Evolutionary conservation across 805 yeast genomes (phyloP).

Genomic region (Monosporozyma siamensis): DNA sequence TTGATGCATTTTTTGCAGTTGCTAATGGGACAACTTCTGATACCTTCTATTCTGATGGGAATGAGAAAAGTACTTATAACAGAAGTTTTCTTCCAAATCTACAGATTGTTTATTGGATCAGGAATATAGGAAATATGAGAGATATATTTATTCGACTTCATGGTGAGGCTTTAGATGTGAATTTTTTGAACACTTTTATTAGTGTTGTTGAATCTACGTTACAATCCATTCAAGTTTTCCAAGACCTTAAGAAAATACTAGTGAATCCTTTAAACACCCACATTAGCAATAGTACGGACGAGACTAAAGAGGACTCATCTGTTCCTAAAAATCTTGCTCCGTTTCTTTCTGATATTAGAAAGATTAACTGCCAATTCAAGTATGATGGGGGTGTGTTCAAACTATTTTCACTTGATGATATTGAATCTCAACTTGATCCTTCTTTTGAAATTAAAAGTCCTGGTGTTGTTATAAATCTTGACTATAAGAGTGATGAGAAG

Average conservation of each 20-base stretch:
- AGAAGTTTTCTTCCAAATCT: slow-evolving; percentile 62
- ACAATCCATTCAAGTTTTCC: slow-evolving; percentile 39
- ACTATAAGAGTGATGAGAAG: slow-evolving; percentile 33
- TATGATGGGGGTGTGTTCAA: slow-evolving; percentile 65
- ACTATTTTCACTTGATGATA: slow-evolving; percentile 32
- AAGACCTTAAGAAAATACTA: slow-evolving; percentile 22
- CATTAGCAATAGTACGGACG: background rate
- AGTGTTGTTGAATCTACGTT: slow-evolving; percentile 44
- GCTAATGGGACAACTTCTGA: slow-evolving; percentile 52
- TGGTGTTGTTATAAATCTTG: slow-evolving; percentile 49
- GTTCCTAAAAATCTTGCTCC: slow-evolving; percentile 12
- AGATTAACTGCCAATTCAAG: slow-evolving; percentile 42
- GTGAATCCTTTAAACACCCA: slow-evolving; percentile 6
- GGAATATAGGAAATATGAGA: slow-evolving; percentile 28
- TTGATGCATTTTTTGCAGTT: slow-evolving; percentile 60
- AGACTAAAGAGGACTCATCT: slow-evolving; percentile 2
- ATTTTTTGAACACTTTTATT: slow-evolving; percentile 48
- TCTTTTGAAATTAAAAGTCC: slow-evolving; percentile 67
- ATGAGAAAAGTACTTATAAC: slow-evolving; percentile 42
- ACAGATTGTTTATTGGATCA: slow-evolving; percentile 38
- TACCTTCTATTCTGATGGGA: slow-evolving; percentile 38
- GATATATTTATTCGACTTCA: slow-evolving; percentile 42
- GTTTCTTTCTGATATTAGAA: slow-evolving; percentile 22
- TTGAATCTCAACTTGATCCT: slow-evolving; percentile 34
- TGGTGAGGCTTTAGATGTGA: slow-evolving; percentile 66